Evolutionary conservation across 768 basidiomycete species (phyloP).

Genomic region (Naematelia aurantialba): DNA sequence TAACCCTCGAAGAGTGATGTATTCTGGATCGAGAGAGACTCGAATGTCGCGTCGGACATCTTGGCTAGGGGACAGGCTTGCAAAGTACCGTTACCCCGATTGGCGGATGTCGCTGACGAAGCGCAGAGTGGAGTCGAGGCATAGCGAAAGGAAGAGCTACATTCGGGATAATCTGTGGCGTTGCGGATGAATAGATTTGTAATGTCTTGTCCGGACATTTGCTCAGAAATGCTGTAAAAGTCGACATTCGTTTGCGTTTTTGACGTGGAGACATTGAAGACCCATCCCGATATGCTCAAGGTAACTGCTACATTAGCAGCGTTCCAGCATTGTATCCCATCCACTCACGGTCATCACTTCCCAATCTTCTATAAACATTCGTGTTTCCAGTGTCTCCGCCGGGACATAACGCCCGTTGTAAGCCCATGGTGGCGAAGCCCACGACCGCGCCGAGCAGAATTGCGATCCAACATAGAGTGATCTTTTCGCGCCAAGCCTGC

Average conservation of each 20-base stretch:
- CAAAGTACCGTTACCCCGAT: constrained; percentile 44
- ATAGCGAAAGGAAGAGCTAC: constrained; percentile 61
- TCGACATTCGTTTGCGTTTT: constrained; percentile 58
- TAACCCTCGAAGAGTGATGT: constrained; percentile 75
- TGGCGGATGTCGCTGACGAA: constrained; percentile 42
- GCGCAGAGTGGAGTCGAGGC: constrained; percentile 73
- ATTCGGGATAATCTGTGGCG: constrained; percentile 64
- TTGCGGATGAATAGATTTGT: constrained; percentile 75
- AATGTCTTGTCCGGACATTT: constrained; percentile 75
- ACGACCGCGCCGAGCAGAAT: constrained; percentile 69
- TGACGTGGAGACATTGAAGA: constrained; percentile 68
- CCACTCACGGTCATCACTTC: constrained; percentile 33
- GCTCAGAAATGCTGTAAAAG: constrained; percentile 59
- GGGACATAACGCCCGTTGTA: constrained; percentile 89
- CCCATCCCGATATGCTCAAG: constrained; percentile 69
- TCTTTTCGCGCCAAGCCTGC: constrained; percentile 98
- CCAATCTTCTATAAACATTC: constrained; percentile 29
- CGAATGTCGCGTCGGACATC: constrained; percentile 61
- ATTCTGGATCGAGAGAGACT: constrained; percentile 62
- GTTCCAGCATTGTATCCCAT: background rate
- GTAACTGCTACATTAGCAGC: constrained; percentile 54
- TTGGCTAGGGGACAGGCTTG: constrained; percentile 65
- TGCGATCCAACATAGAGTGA: constrained; percentile 85
- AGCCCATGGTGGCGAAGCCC: constrained; percentile 90
- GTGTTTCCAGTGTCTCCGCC: constrained; percentile 44